Percentiles rank a stretch among this genome's conserved stretches.
phyloP scores from a whole-genome alignment of 371 early-diverging fungal genomes.

The Haplosporangium sp. region DNA sequence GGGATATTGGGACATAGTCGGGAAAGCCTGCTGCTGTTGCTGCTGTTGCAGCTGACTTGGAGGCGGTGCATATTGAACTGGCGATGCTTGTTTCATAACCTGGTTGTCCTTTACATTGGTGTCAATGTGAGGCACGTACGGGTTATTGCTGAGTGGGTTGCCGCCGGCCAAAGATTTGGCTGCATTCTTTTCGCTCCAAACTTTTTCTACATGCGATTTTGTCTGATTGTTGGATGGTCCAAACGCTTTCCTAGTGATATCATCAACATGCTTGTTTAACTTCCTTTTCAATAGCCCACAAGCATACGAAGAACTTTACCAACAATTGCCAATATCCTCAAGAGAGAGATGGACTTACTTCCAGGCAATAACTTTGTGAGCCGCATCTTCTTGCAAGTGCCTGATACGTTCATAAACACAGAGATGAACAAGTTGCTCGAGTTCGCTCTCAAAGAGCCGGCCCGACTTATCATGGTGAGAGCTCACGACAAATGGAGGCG shows the following conservation, averaged over 20 bases:
- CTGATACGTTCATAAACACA: constrained; percentile 37
- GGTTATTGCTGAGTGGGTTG: constrained; percentile 19
- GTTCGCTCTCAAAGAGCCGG: constrained; percentile 29
- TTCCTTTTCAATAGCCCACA: not conserved
- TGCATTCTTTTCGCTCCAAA: constrained; percentile 25
- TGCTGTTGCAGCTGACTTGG: constrained; percentile 20
- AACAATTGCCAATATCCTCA: not conserved
- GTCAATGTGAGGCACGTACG: constrained; percentile 14
- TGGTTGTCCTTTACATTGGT: not conserved
- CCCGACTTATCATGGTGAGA: constrained; percentile 20
- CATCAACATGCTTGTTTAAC: not conserved
- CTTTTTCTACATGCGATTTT: constrained; percentile 20
- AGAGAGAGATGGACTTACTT: constrained; percentile 16
- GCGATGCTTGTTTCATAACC: not conserved
- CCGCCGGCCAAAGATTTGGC: not conserved
- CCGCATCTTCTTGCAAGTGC: constrained; percentile 37
- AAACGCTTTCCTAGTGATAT: constrained; percentile 11
- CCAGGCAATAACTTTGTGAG: constrained; percentile 42
- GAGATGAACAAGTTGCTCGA: constrained; percentile 27
- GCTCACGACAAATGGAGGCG: constrained; percentile 38
- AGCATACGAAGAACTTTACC: not conserved
- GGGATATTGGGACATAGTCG: constrained; percentile 9
- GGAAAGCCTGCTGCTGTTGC: constrained; percentile 14
- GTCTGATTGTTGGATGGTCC: constrained; percentile 18
- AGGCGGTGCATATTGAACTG: constrained; percentile 6